A percentile compares a stretch with the other conserved stretches of the same genome.
Evolutionary conservation across 2,329 filamentous ascomycete species (phyloP).

Genomic region (Aspergillus pseudoterreus): DNA sequence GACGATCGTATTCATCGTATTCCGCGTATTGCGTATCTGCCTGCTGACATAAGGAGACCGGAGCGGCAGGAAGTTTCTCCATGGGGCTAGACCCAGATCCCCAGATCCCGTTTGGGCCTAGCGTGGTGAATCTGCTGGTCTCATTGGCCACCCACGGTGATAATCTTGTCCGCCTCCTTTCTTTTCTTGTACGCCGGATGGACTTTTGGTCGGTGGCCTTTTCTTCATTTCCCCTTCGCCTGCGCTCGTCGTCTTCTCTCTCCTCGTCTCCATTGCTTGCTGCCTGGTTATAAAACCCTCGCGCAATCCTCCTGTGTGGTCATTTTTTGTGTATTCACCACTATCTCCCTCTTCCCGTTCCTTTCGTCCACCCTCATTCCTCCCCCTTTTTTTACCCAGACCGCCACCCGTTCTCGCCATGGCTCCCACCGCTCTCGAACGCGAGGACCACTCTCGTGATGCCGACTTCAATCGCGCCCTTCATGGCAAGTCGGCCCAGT

Average conservation of each 20-base stretch:
- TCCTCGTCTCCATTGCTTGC: conserved; percentile 3
- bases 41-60: neutral
- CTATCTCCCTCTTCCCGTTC: neutral
- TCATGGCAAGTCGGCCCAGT: conserved; percentile 70
- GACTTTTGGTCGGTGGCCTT: conserved; percentile 4
- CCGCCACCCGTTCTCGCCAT: conserved; percentile 34
- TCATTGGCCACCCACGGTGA: conserved; percentile 17
- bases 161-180: conserved; percentile 19
- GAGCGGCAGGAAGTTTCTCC: conserved; percentile 1
- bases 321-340: neutral
- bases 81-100: conserved; percentile 5
- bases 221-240: conserved; percentile 1
- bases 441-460: conserved; percentile 80
- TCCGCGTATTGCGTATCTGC: neutral
- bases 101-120: conserved; percentile 12
- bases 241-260: conserved; percentile 6
- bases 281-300: neutral
- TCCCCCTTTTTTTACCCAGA: conserved; percentile 13
- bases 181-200: conserved; percentile 7
- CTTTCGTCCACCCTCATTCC: conserved; percentile 3
- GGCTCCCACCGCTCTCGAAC: conserved; percentile 63
- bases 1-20: neutral
- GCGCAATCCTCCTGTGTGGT: neutral
- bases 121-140: neutral
- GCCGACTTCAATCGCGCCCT: conserved; percentile 85